A percentile compares a stretch with the other conserved stretches of the same genome.
These are phyloP conservation scores for Yarrowia sp. DNA, from an alignment of 805 yeast species.

Conservation along the genomic window DNA sequence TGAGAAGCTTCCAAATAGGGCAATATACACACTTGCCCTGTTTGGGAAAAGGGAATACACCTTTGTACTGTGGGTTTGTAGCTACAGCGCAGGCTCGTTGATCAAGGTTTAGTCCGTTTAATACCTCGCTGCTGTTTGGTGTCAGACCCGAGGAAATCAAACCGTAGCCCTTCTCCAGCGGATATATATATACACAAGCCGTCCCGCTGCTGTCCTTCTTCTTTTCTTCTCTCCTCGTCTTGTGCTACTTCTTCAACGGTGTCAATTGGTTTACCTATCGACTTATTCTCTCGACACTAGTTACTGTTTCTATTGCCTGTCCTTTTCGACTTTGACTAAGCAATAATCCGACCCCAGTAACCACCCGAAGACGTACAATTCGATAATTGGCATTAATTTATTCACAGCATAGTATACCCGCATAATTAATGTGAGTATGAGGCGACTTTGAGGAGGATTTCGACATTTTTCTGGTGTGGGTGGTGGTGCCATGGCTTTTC, in stretches of 20 bases:
- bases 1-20: constrained; percentile 29
- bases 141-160: constrained; percentile 33
- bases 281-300: constrained; percentile 27
- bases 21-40: constrained; percentile 32
- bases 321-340: constrained; percentile 17
- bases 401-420: constrained; percentile 39
- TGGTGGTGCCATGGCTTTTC: not conserved
- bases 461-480: not conserved
- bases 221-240: constrained; percentile 38
- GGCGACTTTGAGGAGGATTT: constrained; percentile 4
- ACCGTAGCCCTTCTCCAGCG: not conserved
- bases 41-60: constrained; percentile 26
- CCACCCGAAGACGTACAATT: constrained; percentile 35
- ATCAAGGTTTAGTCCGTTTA: constrained; percentile 31
- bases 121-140: constrained; percentile 18
- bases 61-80: not conserved
- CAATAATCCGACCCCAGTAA: constrained; percentile 34
- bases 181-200: constrained; percentile 30
- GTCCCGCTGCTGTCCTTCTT: constrained; percentile 33
- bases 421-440: constrained; percentile 37
- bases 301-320: constrained; percentile 35
- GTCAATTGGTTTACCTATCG: constrained; percentile 29
- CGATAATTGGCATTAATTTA: constrained; percentile 39
- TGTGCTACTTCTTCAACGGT: constrained; percentile 32
- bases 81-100: constrained; percentile 7